phyloP scores from a whole-genome alignment of 176 grass and related monocot species.

The Oryza longistaminata region DNA sequence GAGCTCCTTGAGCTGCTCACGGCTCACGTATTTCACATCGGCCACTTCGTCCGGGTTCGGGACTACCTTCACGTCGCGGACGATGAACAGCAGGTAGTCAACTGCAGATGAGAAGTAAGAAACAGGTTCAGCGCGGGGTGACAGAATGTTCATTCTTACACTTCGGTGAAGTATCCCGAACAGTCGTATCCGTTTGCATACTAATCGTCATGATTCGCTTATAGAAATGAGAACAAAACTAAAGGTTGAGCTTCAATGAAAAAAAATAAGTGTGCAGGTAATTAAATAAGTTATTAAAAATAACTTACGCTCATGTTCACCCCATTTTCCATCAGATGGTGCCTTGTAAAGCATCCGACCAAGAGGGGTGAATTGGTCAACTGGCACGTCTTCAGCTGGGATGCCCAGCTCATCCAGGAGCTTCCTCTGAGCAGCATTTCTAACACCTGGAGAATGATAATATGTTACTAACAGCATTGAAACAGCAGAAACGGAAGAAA shows the following conservation, averaged over 20 bases:
- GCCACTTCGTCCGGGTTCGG: constrained; percentile 89
- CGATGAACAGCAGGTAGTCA: constrained; percentile 86
- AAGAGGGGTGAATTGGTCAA: constrained; percentile 81
- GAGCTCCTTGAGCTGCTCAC: constrained; percentile 75
- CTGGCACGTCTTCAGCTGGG: constrained; percentile 68
- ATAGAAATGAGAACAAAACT: background rate
- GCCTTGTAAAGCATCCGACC: constrained; percentile 98
- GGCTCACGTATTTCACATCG: constrained; percentile 72
- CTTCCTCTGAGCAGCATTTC: constrained; percentile 95
- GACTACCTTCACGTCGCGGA: constrained; percentile 69
- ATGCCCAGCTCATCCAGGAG: constrained; percentile 91
- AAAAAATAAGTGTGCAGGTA: background rate
- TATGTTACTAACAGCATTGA: background rate
- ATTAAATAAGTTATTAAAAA: background rate
- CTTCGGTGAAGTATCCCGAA: background rate
- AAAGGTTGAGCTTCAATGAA: background rate
- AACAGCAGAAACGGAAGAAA: background rate
- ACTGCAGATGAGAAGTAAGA: constrained; percentile 48
- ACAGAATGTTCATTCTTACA: background rate
- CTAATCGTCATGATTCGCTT: too few species aligned
- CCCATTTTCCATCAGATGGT: constrained; percentile 92
- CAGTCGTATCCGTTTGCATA: background rate
- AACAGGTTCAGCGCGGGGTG: background rate
- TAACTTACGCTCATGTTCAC: constrained; percentile 80
- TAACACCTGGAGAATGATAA: constrained; percentile 55